Conservation (phyloP, 805 yeast species). For the Metschnikowia gelsemii region DNA sequence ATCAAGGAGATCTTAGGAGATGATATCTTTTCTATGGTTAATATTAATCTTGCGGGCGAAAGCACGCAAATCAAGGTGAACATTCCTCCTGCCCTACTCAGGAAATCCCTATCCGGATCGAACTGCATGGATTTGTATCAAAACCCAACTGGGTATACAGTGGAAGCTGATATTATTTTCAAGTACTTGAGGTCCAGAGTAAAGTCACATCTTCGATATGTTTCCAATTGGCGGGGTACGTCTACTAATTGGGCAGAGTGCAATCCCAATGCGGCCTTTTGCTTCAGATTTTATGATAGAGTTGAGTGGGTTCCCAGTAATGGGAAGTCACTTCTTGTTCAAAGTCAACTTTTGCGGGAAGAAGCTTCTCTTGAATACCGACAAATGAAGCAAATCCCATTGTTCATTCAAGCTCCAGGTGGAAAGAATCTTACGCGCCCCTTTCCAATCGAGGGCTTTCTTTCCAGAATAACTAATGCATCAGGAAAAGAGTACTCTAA, state of each 20-base stretch:
- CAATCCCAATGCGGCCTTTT: conserved; percentile 44
- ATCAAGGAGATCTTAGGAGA: conserved; percentile 48
- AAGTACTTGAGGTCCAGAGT: conserved; percentile 42
- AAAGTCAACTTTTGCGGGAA: conserved; percentile 36
- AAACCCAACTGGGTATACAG: conserved; percentile 26
- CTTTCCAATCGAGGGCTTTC: conserved; percentile 76
- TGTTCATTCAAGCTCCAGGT: conserved; percentile 20
- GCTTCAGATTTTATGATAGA: conserved; percentile 69
- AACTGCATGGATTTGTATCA: conserved; percentile 12
- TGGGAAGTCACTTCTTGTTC: conserved; percentile 30
- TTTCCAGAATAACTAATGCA: conserved; percentile 54
- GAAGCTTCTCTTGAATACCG: conserved; percentile 59
- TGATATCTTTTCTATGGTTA: conserved; percentile 25
- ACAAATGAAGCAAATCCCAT: conserved; percentile 13
- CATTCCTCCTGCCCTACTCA: conserved; percentile 37
- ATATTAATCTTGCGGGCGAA: conserved; percentile 46
- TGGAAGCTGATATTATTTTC: conserved; percentile 28
- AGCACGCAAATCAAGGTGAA: conserved; percentile 44
- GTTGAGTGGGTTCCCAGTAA: conserved; percentile 50
- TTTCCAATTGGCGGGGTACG: background rate
- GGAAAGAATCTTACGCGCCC: conserved; percentile 49
- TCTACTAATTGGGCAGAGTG: conserved; percentile 18
- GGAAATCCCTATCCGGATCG: conserved; percentile 11
- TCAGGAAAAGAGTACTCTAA: conserved; percentile 42
- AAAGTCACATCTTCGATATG: background rate